Evolutionary conservation across 495 filamentous ascomycete genomes (phyloP).

Genomic region (Geoglossum glabrum): DNA sequence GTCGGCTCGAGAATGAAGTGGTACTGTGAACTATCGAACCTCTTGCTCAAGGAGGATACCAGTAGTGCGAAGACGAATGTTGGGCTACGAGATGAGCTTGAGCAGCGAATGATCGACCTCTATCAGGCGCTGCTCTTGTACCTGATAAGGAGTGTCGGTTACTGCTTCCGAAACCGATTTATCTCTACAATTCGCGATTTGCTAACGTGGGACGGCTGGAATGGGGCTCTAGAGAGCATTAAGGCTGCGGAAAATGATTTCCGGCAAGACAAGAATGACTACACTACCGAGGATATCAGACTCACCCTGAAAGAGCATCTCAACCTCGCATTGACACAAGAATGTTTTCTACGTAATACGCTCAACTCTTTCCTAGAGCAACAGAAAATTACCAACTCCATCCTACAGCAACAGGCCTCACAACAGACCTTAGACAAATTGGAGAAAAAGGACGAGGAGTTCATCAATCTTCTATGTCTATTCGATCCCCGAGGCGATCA

Average conservation of each 20-base stretch:
- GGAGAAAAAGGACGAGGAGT: conserved; percentile 7
- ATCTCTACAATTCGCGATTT: neutral
- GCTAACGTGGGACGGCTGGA: neutral
- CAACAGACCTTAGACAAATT: neutral
- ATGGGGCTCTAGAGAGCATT: neutral
- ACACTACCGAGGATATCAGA: neutral
- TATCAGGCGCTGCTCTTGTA: neutral
- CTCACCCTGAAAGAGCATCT: neutral
- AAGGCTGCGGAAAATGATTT: neutral
- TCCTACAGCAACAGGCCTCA: no score
- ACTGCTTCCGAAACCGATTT: neutral
- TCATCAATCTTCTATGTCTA: conserved; percentile 12
- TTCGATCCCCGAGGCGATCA: conserved; percentile 20
- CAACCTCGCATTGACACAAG: neutral
- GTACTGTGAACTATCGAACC: neutral
- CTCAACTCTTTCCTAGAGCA: no score
- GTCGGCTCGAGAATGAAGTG: neutral
- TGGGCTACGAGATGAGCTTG: neutral
- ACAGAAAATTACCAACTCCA: no score
- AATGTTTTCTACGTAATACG: no score
- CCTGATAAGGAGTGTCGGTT: neutral
- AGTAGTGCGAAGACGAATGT: neutral
- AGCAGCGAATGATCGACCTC: neutral
- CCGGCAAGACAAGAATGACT: neutral
- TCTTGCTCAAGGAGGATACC: neutral